Conservation (phyloP, 2,329 filamentous ascomycete genomes). For the Xylaria sp. region DNA sequence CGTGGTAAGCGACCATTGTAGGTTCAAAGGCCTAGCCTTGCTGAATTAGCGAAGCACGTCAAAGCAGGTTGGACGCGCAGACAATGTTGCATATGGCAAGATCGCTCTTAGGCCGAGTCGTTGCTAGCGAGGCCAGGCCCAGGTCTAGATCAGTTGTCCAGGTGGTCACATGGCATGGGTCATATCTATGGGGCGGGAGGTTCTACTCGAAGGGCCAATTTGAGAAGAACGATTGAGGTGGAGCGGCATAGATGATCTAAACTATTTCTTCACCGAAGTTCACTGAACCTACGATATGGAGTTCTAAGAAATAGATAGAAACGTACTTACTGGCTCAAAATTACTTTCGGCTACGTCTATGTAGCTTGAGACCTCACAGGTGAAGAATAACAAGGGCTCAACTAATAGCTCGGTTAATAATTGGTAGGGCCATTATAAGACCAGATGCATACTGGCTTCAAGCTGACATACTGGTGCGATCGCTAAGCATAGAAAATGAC, state of each 20-base stretch:
- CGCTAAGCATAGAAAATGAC: slow-evolving; percentile 1
- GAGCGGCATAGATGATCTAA: too few species aligned
- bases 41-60: slow-evolving; percentile 13
- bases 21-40: slow-evolving; percentile 19
- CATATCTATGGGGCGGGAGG: not conserved
- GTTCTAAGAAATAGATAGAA: not conserved
- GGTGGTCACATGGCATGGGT: not conserved
- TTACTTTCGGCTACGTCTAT: not conserved
- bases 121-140: slow-evolving; percentile 15
- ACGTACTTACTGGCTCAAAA: not conserved
- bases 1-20: slow-evolving; percentile 15
- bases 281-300: not conserved
- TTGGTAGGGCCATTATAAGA: not conserved
- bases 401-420: not conserved
- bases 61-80: not conserved
- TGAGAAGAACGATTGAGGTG: not conserved
- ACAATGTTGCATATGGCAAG: slow-evolving; percentile 20
- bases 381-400: not conserved
- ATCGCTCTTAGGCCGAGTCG: slow-evolving; percentile 3
- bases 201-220: not conserved
- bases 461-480: slow-evolving; percentile 1
- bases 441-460: not conserved
- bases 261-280: not conserved
- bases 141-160: slow-evolving; percentile 15
- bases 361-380: not conserved